A percentile compares a stretch with the other conserved stretches of the same genome.
These are phyloP conservation scores for Alternaria sp. DNA, from an alignment of 2,329 filamentous ascomycete species.

Conservation along the genomic window DNA sequence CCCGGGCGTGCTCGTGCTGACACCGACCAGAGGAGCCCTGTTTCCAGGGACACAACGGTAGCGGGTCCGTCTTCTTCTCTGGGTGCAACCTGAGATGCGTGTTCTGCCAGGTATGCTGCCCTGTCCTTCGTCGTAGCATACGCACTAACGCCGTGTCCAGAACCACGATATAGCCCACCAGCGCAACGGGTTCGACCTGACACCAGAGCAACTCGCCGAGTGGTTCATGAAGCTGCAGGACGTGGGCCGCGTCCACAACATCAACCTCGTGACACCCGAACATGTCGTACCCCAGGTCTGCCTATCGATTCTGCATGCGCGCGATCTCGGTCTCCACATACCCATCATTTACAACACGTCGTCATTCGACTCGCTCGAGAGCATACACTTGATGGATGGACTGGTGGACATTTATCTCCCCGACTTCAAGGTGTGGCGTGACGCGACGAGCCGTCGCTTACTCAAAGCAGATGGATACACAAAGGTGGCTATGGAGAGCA, in stretches of 20 bases:
- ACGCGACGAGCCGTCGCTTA: slow-evolving; percentile 69
- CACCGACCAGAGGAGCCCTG: slow-evolving; percentile 70
- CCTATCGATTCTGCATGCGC: slow-evolving; percentile 75
- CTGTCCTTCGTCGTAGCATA: neutral
- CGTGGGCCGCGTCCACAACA: slow-evolving; percentile 83
- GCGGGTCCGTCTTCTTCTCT: slow-evolving; percentile 81
- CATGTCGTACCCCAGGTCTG: slow-evolving; percentile 86
- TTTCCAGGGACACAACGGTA: slow-evolving; percentile 81
- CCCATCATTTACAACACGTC: slow-evolving; percentile 88
- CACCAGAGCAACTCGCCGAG: slow-evolving; percentile 77
- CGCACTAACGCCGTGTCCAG: neutral
- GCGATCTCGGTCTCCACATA: slow-evolving; percentile 70
- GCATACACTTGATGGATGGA: slow-evolving; percentile 75
- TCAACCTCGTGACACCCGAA: slow-evolving; percentile 86
- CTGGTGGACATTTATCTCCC: slow-evolving; percentile 87
- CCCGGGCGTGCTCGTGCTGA: neutral
- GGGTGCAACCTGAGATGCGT: slow-evolving; percentile 78
- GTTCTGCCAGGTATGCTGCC: slow-evolving; percentile 30
- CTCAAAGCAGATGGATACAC: slow-evolving; percentile 82
- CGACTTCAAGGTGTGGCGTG: slow-evolving; percentile 84
- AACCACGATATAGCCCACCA: slow-evolving; percentile 85
- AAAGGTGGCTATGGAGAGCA: slow-evolving; percentile 73
- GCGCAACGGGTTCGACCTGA: slow-evolving; percentile 79
- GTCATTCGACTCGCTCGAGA: slow-evolving; percentile 77
- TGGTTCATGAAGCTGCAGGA: slow-evolving; percentile 86